phyloP scores from a whole-genome alignment of 2,329 filamentous ascomycete species.

The Aspergillus fumigatiaffinis region DNA sequence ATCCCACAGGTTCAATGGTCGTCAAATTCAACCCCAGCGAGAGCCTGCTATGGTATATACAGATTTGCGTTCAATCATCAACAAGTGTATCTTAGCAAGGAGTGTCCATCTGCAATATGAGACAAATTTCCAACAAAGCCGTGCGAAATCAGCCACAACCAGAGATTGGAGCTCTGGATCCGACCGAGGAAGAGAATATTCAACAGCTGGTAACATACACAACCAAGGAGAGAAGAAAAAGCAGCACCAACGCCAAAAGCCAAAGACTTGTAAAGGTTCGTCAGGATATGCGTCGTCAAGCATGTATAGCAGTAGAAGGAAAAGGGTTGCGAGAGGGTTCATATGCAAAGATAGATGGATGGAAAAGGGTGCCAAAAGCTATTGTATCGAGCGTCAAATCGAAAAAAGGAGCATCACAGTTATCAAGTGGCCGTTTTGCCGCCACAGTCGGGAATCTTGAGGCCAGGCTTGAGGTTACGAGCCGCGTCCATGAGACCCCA shows the following conservation, averaged over 20 bases:
- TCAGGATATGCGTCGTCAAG: slow-evolving; percentile 7
- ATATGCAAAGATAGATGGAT: background rate
- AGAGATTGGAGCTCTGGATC: background rate
- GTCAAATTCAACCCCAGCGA: background rate
- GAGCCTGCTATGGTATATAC: background rate
- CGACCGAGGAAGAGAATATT: background rate
- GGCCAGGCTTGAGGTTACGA: slow-evolving; percentile 75
- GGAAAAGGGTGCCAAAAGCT: background rate
- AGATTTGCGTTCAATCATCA: background rate
- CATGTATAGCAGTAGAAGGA: background rate
- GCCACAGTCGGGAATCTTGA: slow-evolving; percentile 82
- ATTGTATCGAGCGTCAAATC: background rate
- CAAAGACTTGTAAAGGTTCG: background rate
- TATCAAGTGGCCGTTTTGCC: slow-evolving; percentile 60
- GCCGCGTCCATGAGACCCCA: slow-evolving; percentile 89
- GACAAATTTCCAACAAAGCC: background rate
- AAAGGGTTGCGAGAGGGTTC: background rate
- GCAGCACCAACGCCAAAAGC: background rate
- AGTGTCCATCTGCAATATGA: background rate
- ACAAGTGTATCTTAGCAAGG: background rate
- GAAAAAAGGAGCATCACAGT: background rate
- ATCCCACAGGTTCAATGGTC: background rate
- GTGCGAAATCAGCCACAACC: background rate
- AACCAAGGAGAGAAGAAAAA: background rate
- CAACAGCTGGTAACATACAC: background rate